Percentiles rank a stretch among this genome's conserved stretches.
phyloP scores from a whole-genome alignment of 495 filamentous ascomycete genomes.

The Hypomontagnella submonticulosa region DNA sequence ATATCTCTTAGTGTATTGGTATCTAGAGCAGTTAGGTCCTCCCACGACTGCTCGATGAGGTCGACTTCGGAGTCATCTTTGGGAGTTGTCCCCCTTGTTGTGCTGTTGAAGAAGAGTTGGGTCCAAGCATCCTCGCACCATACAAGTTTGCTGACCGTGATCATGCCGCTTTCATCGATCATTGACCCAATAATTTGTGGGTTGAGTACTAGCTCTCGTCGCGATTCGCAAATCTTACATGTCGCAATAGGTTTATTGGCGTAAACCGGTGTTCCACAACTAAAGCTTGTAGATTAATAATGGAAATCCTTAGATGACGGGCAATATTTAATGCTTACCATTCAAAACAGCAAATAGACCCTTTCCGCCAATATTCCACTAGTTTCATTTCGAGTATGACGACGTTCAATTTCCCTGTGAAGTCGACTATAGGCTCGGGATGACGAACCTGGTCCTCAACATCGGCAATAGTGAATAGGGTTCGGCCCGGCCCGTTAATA shows the following conservation, averaged over 20 bases:
- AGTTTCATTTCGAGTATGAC: slow-evolving; percentile 66
- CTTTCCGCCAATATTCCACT: slow-evolving; percentile 55
- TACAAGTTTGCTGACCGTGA: slow-evolving; percentile 61
- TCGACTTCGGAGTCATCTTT: slow-evolving; percentile 7
- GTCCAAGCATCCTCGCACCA: slow-evolving; percentile 65
- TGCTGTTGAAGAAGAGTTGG: slow-evolving; percentile 59
- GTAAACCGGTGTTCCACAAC: slow-evolving; percentile 68
- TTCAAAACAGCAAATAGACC: slow-evolving; percentile 65
- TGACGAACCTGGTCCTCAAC: slow-evolving; percentile 66
- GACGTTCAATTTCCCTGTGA: slow-evolving; percentile 70
- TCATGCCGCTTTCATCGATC: slow-evolving; percentile 66
- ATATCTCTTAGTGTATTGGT: slow-evolving; percentile 55
- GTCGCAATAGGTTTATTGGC: slow-evolving; percentile 57
- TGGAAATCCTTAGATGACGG: slow-evolving; percentile 10
- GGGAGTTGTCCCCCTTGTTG: slow-evolving; percentile 1
- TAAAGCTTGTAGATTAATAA: slow-evolving; percentile 29
- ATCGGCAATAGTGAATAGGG: slow-evolving; percentile 68
- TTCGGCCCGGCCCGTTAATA: slow-evolving; percentile 55
- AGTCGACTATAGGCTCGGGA: slow-evolving; percentile 49
- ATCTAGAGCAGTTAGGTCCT: slow-evolving; percentile 50
- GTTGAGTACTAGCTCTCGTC: slow-evolving; percentile 61
- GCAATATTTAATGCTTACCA: slow-evolving; percentile 57
- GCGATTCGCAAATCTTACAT: slow-evolving; percentile 65
- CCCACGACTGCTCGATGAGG: slow-evolving; percentile 44
- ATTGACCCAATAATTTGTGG: slow-evolving; percentile 64